Evolutionary conservation across 495 filamentous ascomycete genomes (phyloP).

Genomic region (Penicillium riverlandense): DNA sequence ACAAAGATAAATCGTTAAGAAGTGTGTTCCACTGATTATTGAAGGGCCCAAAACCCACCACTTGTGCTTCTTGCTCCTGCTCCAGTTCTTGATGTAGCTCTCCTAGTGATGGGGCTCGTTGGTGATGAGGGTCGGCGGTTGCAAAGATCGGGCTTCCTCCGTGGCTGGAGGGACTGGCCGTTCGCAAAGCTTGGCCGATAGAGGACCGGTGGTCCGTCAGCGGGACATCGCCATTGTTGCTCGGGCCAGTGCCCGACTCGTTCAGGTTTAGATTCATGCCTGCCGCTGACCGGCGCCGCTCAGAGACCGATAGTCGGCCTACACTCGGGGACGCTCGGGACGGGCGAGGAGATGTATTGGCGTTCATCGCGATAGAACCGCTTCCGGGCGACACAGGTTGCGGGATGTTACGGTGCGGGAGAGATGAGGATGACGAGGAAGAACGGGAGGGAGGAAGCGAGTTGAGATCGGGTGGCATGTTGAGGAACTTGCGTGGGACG

Average conservation of each 20-base stretch:
- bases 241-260: conserved; percentile 59
- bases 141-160: conserved; percentile 51
- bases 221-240: conserved; percentile 29
- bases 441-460: conserved; percentile 60
- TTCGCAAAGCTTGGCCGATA: conserved; percentile 40
- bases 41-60: conserved; percentile 43
- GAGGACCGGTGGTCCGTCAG: conserved; percentile 35
- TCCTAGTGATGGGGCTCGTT: conserved; percentile 73
- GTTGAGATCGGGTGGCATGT: conserved; percentile 68
- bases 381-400: conserved; percentile 18
- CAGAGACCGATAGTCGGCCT: conserved; percentile 43
- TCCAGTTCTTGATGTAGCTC: conserved; percentile 94
- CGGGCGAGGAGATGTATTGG: conserved; percentile 39
- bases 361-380: conserved; percentile 19
- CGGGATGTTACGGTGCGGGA: conserved; percentile 22
- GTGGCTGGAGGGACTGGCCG: conserved; percentile 50
- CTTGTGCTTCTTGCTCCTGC: conserved; percentile 91
- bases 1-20: not conserved
- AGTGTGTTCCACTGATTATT: not conserved
- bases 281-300: conserved; percentile 53
- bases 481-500: not conserved
- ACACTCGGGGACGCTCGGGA: conserved; percentile 42
- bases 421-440: conserved; percentile 33
- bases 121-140: conserved; percentile 55
- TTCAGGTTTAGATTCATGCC: conserved; percentile 69